Conservation (phyloP, 2,329 filamentous ascomycete genomes). For the Verticillium dahliae region DNA sequence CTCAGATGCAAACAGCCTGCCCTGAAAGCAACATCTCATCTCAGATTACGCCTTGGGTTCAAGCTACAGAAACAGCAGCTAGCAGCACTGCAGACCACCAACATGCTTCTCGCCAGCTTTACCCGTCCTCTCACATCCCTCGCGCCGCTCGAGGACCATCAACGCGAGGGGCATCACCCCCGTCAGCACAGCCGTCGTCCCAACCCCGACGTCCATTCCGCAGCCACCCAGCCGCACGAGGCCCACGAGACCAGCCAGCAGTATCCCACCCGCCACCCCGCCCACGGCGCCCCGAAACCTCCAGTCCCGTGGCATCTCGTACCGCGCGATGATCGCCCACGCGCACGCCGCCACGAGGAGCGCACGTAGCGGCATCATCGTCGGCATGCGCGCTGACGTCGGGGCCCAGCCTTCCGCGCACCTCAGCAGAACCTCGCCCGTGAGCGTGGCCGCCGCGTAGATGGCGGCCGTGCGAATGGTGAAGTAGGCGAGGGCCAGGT, state of each 20-base stretch:
- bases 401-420: conserved; percentile 1
- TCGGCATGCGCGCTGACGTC: neutral
- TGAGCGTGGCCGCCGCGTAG: conserved; percentile 22
- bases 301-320: conserved; percentile 8
- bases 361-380: conserved; percentile 1
- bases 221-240: neutral
- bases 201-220: neutral
- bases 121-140: neutral
- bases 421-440: conserved; percentile 12
- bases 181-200: neutral
- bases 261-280: neutral
- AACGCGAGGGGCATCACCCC: conserved; percentile 4
- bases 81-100: neutral
- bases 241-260: neutral
- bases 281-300: conserved; percentile 7
- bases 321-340: conserved; percentile 2
- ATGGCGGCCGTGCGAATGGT: conserved; percentile 21
- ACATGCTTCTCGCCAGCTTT: neutral
- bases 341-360: conserved; percentile 1
- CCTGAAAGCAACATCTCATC: neutral
- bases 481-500: conserved; percentile 27
- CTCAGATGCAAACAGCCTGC: neutral
- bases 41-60: neutral
- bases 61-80: neutral
- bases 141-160: conserved; percentile 2